Conservation (phyloP, 2,329 filamentous ascomycete species). For the Phaeoacremonium minimum region DNA sequence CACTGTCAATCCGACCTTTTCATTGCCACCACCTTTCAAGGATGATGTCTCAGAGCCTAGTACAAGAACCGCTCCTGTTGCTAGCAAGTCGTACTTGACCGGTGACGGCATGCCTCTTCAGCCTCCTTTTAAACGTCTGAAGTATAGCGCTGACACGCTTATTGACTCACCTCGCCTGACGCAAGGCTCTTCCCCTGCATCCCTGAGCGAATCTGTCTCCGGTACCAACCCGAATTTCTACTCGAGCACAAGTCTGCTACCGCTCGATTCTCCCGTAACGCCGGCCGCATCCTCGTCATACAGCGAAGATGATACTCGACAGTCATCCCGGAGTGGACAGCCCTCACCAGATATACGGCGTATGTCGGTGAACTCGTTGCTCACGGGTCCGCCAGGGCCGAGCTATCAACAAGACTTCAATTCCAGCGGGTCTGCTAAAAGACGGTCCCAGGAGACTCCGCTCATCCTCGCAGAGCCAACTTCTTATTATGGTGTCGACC, state of each 20-base stretch:
- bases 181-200: constrained; percentile 19
- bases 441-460: constrained; percentile 8
- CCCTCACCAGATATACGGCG: constrained; percentile 25
- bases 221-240: constrained; percentile 11
- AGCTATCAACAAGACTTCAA: constrained; percentile 15
- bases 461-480: constrained; percentile 22
- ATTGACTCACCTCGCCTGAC: constrained; percentile 3
- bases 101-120: background rate
- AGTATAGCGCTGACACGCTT: constrained; percentile 8
- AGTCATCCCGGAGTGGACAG: constrained; percentile 6
- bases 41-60: background rate
- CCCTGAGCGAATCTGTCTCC: constrained; percentile 8
- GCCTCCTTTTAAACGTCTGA: constrained; percentile 9
- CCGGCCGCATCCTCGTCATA: constrained; percentile 33
- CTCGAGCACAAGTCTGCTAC: constrained; percentile 16
- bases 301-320: constrained; percentile 27
- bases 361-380: constrained; percentile 62
- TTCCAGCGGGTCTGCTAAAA: constrained; percentile 11
- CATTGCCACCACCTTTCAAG: constrained; percentile 2
- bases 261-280: constrained; percentile 30
- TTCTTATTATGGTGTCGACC: constrained; percentile 65
- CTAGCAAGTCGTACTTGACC: background rate
- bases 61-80: no score
- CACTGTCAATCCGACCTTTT: constrained; percentile 2
- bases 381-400: constrained; percentile 45